Evolutionary conservation across 1,284 basidiomycete genomes (phyloP).

Genomic region (Puccinia triticina): DNA sequence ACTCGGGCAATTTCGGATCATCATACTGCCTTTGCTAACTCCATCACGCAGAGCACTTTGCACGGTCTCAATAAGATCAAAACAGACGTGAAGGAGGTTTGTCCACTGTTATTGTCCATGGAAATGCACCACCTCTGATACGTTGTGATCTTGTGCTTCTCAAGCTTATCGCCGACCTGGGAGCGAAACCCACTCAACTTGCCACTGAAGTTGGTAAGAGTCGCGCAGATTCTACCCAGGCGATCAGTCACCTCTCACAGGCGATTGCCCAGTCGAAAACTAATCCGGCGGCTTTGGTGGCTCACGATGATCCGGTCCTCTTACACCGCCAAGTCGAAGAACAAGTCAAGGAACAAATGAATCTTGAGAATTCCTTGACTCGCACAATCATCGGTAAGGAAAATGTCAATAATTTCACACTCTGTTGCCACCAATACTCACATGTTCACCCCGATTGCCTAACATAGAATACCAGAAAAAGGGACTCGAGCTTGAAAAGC

Average conservation of each 20-base stretch:
- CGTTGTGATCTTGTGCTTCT: neutral
- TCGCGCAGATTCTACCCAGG: slow-evolving; percentile 42
- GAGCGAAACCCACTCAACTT: slow-evolving; percentile 9
- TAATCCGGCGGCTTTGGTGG: slow-evolving; percentile 52
- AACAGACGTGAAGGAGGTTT: slow-evolving; percentile 34
- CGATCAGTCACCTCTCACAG: slow-evolving; percentile 33
- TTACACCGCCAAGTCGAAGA: slow-evolving; percentile 54
- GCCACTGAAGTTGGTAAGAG: slow-evolving; percentile 43
- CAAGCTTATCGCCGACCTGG: slow-evolving; percentile 37
- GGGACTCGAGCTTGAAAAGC: slow-evolving; percentile 49
- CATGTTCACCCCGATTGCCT: slow-evolving; percentile 50
- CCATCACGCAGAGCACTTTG: slow-evolving; percentile 26
- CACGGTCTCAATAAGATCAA: slow-evolving; percentile 37
- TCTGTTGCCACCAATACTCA: neutral
- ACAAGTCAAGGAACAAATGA: slow-evolving; percentile 56
- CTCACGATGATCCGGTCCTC: slow-evolving; percentile 56
- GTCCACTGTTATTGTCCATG: neutral
- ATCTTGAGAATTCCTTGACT: slow-evolving; percentile 53
- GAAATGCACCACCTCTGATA: neutral
- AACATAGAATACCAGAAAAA: slow-evolving; percentile 55
- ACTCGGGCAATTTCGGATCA: slow-evolving; percentile 43
- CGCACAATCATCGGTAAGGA: slow-evolving; percentile 4
- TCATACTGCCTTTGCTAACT: slow-evolving; percentile 33
- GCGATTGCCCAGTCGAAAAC: slow-evolving; percentile 32
- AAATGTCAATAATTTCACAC: neutral